Base-by-base conservation (phyloP, 1,139 yeast species). In the Pichia sp. region DNA sequence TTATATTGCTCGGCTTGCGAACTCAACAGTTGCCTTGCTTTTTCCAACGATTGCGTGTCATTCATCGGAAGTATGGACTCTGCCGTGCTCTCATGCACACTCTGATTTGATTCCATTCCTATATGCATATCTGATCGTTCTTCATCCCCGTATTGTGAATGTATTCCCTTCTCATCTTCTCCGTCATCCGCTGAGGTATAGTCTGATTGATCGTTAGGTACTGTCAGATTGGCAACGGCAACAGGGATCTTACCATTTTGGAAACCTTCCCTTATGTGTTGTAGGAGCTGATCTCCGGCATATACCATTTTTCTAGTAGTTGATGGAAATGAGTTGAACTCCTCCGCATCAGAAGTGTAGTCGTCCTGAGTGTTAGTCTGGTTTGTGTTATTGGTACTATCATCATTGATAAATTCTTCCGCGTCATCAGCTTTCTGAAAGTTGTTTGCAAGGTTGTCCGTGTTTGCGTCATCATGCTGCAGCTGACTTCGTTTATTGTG, bases 291-390 rank as follows among this genome's bases (percentile, higher is more conserved):
- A 34, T 53, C 46, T 1, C 56, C 52, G 17, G 47, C 45, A 16
- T 38, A 27, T 6, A 48, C 34, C 11, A 49, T 40, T 15, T 47
- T 44, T 17, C 44, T 44, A 9, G 55, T 46, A 3, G 50, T 43
- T 5, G 50, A 44, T 17, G 36, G 35, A n/a, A 39, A 29, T 1
- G 50, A 42, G 13, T 39, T 45, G 19, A 47, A 40, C 21, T 48
- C 52, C 22, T 50, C 56, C 1, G 53, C 52, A 32, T 52, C 55
- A 1, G 55, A 51, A 1, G 55, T 50, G 23, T 37, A 23, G 26
- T 47, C 45, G 14, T 46, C 53, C 13, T 45, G 47, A 1, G 48
- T 40, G 30, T 47, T 22, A 42, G 1, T 50, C 27, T 31, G 19
- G 12, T 21, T 22, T 11, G 33, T 17, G 35, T 32, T 8, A 40